A percentile compares a stretch with the other conserved stretches of the same genome.
Conservation (phyloP, 2,329 filamentous ascomycete genomes). For the Mollisiaceae sp. region DNA sequence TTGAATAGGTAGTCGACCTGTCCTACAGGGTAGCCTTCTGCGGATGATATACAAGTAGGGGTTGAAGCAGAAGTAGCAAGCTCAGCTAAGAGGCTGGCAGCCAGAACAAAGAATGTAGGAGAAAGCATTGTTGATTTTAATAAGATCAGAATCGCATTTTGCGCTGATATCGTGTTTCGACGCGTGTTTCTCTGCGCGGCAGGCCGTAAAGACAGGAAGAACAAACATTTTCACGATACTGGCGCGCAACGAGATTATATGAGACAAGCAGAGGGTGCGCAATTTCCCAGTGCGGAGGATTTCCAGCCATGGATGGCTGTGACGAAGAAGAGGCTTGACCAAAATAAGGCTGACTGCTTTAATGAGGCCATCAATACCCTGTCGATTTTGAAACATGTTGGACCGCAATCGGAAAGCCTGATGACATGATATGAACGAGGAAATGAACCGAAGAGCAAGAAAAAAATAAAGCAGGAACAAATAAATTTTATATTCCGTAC, state of each 20-base stretch:
- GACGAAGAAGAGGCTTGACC: not conserved
- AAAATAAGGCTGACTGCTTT: conserved; percentile 8
- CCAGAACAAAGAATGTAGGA: conserved; percentile 8
- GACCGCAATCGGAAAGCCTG: not conserved
- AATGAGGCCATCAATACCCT: conserved; percentile 2
- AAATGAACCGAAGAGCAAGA: not conserved
- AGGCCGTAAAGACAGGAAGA: not conserved
- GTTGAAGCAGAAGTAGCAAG: conserved; percentile 7
- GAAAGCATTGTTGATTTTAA: conserved; percentile 14
- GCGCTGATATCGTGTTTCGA: not conserved
- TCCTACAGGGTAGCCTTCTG: conserved; percentile 19
- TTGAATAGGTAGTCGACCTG: conserved; percentile 22
- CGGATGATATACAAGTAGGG: conserved; percentile 19
- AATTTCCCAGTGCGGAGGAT: conserved; percentile 1
- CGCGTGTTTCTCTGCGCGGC: not conserved
- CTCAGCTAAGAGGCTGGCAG: conserved; percentile 4
- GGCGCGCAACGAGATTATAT: conserved; percentile 5
- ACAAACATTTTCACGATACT: conserved; percentile 4
- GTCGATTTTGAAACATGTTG: not conserved
- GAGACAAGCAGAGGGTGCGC: not conserved
- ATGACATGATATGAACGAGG: not conserved
- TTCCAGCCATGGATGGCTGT: not conserved
- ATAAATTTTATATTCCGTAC: not conserved
- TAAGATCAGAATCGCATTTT: not conserved
- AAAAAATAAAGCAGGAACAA: not conserved